A percentile compares a stretch with the other conserved stretches of the same genome.
These are phyloP conservation scores for Manihot esculenta DNA, from an alignment of 441 rosid genomes.

Conservation along the genomic window DNA sequence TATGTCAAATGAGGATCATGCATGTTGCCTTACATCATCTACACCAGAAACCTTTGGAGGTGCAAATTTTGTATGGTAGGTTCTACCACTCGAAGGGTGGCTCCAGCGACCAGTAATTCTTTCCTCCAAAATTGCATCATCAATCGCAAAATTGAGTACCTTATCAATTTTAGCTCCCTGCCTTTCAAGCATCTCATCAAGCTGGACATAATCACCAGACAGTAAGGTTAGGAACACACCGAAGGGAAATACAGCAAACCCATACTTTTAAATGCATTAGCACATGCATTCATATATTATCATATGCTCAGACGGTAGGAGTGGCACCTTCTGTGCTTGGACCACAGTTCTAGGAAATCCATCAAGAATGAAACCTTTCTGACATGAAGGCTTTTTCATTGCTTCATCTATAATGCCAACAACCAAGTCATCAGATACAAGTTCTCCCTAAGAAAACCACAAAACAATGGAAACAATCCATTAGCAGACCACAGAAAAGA, in stretches of 20 bases:
- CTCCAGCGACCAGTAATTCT: slow-evolving; percentile 97
- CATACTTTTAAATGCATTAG: background rate
- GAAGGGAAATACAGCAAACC: background rate
- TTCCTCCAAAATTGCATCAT: slow-evolving; percentile 92
- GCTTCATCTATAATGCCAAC: slow-evolving; percentile 96
- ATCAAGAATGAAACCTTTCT: slow-evolving; percentile 94
- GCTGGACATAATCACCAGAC: slow-evolving; percentile 42
- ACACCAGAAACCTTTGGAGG: slow-evolving; percentile 85
- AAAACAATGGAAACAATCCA: slow-evolving; percentile 17
- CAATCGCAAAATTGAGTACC: slow-evolving; percentile 85
- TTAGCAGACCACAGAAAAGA: slow-evolving; percentile 15
- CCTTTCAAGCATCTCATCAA: slow-evolving; percentile 89
- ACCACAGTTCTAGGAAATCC: slow-evolving; percentile 93
- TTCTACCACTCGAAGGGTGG: slow-evolving; percentile 93
- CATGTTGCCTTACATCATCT: slow-evolving; percentile 73
- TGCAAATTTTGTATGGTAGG: slow-evolving; percentile 78
- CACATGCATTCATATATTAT: background rate
- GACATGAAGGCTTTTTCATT: slow-evolving; percentile 86
- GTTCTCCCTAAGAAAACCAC: slow-evolving; percentile 63
- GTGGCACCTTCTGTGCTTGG: slow-evolving; percentile 86
- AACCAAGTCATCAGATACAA: slow-evolving; percentile 94
- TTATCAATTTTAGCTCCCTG: slow-evolving; percentile 74
- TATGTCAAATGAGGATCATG: slow-evolving; percentile 2
- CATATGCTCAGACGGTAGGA: background rate
- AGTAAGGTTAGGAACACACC: slow-evolving; percentile 10